phyloP scores from a whole-genome alignment of 257 asterid genomes.

The Solanum pimpinellifolium region DNA sequence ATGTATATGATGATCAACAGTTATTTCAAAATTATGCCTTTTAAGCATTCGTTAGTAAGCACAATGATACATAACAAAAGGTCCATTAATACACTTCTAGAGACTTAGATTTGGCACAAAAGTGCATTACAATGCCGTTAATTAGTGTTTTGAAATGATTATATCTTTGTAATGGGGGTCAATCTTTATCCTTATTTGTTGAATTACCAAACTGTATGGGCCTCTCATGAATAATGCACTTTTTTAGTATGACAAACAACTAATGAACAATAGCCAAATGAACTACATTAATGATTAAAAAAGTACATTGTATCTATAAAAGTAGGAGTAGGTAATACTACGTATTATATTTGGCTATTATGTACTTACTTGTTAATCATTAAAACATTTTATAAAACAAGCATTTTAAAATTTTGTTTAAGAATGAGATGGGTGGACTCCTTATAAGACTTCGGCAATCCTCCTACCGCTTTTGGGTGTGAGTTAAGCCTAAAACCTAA shows the following conservation, averaged over 20 bases:
- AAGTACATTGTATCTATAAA: not conserved
- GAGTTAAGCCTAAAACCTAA: too few relatives aligned
- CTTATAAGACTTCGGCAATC: too few relatives aligned
- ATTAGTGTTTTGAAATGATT: not conserved
- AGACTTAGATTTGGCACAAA: not conserved
- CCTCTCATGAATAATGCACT: not conserved
- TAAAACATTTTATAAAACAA: not conserved
- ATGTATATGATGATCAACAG: conserved; percentile 13
- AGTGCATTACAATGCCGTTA: not conserved
- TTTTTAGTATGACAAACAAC: not conserved
- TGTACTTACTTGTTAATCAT: not conserved
- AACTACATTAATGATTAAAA: not conserved
- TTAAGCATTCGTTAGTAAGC: not conserved
- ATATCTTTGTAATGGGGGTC: not conserved
- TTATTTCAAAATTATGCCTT: not conserved
- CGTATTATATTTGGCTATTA: not conserved
- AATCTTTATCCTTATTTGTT: not conserved
- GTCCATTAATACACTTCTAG: not conserved
- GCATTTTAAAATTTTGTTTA: too few relatives aligned
- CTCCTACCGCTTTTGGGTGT: too few relatives aligned
- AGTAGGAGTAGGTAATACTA: not conserved
- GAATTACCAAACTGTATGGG: not conserved
- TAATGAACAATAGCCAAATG: not conserved
- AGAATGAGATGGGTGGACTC: too few relatives aligned
- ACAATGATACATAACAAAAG: not conserved